Percentiles rank a stretch among this genome's conserved stretches.
Conservation (phyloP, 1,139 yeast species). For the Sugiyamaella xylanicola region DNA sequence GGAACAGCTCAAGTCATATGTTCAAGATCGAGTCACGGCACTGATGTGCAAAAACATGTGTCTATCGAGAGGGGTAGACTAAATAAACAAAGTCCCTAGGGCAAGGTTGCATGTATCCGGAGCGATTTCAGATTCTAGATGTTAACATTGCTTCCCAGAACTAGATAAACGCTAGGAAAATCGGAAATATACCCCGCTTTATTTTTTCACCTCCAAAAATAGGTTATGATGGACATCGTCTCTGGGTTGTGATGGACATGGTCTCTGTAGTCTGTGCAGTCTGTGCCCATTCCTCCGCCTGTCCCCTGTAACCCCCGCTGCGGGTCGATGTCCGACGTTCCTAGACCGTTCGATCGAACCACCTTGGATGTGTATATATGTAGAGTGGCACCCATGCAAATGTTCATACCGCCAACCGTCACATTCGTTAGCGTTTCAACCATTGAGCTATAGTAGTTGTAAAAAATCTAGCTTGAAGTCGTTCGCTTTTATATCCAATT, state of each 20-base stretch:
- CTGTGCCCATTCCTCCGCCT: background rate
- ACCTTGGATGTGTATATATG: background rate
- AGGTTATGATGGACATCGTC: background rate
- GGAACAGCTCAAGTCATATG: background rate
- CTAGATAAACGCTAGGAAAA: background rate
- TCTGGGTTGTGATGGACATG: too few species aligned
- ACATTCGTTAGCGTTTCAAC: background rate
- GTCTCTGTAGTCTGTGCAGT: too few species aligned
- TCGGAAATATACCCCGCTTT: background rate
- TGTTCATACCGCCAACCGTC: background rate
- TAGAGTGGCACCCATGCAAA: too few species aligned
- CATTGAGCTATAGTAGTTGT: background rate
- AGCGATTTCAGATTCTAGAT: too few species aligned
- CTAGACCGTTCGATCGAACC: too few species aligned
- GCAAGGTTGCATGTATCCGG: background rate
- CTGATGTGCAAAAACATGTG: background rate
- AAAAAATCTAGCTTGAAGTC: background rate
- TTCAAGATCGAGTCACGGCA: background rate
- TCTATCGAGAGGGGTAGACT: conserved; percentile 1
- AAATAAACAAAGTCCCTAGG: background rate
- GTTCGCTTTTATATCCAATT: background rate
- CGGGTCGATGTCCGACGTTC: background rate
- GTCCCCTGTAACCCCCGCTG: background rate
- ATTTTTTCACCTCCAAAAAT: background rate
- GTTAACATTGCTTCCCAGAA: background rate